A percentile compares a stretch with the other conserved stretches of the same genome.
These are phyloP conservation scores for Carallia pectinifolia DNA, from an alignment of 345 rosid genomes.

Conservation along the genomic window DNA sequence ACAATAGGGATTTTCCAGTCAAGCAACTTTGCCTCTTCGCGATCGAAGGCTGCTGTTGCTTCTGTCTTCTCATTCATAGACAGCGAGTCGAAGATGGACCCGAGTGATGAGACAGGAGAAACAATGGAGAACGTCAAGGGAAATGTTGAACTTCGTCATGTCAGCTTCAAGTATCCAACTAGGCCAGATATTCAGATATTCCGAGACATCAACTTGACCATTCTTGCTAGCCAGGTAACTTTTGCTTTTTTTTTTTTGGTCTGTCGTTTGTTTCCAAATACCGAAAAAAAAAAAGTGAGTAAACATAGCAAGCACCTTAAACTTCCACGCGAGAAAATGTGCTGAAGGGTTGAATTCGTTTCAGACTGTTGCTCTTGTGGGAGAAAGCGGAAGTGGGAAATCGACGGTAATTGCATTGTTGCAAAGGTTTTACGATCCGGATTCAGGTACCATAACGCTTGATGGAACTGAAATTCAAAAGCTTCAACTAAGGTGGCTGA, in stretches of 20 bases:
- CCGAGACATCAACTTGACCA: constrained; percentile 56
- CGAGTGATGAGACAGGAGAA: constrained; percentile 65
- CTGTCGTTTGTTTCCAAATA: not conserved
- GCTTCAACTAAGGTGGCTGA: constrained; percentile 64
- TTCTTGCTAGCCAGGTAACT: constrained; percentile 71
- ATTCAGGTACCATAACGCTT: constrained; percentile 65
- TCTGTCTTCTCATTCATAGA: constrained; percentile 68
- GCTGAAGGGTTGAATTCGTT: constrained; percentile 4
- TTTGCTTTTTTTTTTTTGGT: not conserved
- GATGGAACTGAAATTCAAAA: constrained; percentile 67
- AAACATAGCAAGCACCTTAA: not conserved
- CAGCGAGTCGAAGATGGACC: constrained; percentile 59
- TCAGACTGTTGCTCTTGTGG: constrained; percentile 82
- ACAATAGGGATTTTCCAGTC: constrained; percentile 59
- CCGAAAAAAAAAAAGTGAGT: no score
- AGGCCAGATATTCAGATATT: constrained; percentile 75
- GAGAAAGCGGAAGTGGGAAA: constrained; percentile 89
- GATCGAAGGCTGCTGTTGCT: constrained; percentile 62
- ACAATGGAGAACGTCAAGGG: constrained; percentile 54
- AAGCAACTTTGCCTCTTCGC: constrained; percentile 55
- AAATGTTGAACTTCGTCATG: constrained; percentile 60
- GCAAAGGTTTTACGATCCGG: constrained; percentile 80
- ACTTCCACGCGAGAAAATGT: not conserved
- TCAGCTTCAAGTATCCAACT: constrained; percentile 69
- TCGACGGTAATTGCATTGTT: constrained; percentile 66